Evolutionary conservation across 768 basidiomycete species (phyloP).

Genomic region (Scleroderma bovista): DNA sequence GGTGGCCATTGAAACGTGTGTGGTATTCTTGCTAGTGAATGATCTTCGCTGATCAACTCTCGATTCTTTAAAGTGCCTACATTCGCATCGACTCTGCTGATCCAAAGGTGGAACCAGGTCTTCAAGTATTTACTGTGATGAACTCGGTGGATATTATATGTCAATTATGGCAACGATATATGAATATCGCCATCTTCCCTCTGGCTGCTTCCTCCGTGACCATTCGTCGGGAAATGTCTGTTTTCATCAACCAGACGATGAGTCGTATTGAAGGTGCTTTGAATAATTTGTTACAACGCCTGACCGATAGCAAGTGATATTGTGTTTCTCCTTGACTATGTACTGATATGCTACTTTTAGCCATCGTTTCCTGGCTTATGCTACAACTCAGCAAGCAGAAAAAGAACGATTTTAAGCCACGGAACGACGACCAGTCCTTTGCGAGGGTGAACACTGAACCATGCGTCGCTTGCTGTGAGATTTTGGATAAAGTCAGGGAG

Average conservation of each 20-base stretch:
- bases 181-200: conserved; percentile 84
- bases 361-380: conserved; percentile 68
- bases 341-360: conserved; percentile 32
- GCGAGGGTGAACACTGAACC: conserved; percentile 94
- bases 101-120: conserved; percentile 71
- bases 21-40: conserved; percentile 3
- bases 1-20: conserved; percentile 88
- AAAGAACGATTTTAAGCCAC: conserved; percentile 93
- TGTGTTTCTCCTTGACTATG: neutral
- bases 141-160: conserved; percentile 78
- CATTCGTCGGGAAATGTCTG: conserved; percentile 84
- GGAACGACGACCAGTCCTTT: conserved; percentile 93
- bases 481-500: conserved; percentile 75
- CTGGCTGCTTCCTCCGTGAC: conserved; percentile 83
- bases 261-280: conserved; percentile 79
- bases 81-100: conserved; percentile 70
- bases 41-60: conserved; percentile 2
- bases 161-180: conserved; percentile 96
- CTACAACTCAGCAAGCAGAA: conserved; percentile 86
- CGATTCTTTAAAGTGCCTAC: conserved; percentile 46
- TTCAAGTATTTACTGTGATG: conserved; percentile 62
- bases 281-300: conserved; percentile 72
- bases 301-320: conserved; percentile 65
- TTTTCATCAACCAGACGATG: conserved; percentile 86
- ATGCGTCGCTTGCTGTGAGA: conserved; percentile 80